Base-by-base conservation (phyloP, 257 asterid genomes). In the Salvia splendens region DNA sequence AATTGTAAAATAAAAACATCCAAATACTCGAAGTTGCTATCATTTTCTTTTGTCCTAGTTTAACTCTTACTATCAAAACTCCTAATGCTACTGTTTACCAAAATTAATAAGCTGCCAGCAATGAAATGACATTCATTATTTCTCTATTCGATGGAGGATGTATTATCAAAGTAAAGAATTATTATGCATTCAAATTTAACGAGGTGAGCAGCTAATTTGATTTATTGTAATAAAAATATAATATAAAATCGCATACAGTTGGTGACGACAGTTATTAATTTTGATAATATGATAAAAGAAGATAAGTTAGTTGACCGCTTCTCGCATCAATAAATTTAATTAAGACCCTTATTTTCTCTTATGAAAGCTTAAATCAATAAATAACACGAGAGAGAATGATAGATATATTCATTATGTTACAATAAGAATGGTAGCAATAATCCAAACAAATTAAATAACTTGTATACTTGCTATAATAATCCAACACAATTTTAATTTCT, bases 381-480 rank as follows among this genome's bases (percentile, higher is more conserved):
- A 24, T 51, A 54, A 28, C 38, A 2, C 4, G 3, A 52, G 24
- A 9, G 8, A 10, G 8, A 9, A 33, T 1, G 6, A 5, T 36
- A 0, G 1, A 40, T 17, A 15, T 15, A 1, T 24, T 17, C 12
- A 28, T 14, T 32, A 10, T 42, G 12, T 33, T 3, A 5, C 32
- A 47, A 11, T 45, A 17, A 77, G 12, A 58, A 71, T 48, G 35
- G 41, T 30, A 48, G 30, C 41, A 65, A 46, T 53, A 50, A 55
- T 30, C 52, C 36, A 60, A 60, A 12, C 4, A 6, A 75, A 72
- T 36, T 6, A 61, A 43, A 64, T 50, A 11, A n/a, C 46, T 55
- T 64, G 68, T 71, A 63, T 48, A 47, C 61, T 40, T 67, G 68
- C 64, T 71, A 71, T 5, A 12, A 20, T 38, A 42, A 5, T 58